phyloP scores from a whole-genome alignment of 192 early-diverging fungal species.

The Rhizoclosmatium globosum region DNA sequence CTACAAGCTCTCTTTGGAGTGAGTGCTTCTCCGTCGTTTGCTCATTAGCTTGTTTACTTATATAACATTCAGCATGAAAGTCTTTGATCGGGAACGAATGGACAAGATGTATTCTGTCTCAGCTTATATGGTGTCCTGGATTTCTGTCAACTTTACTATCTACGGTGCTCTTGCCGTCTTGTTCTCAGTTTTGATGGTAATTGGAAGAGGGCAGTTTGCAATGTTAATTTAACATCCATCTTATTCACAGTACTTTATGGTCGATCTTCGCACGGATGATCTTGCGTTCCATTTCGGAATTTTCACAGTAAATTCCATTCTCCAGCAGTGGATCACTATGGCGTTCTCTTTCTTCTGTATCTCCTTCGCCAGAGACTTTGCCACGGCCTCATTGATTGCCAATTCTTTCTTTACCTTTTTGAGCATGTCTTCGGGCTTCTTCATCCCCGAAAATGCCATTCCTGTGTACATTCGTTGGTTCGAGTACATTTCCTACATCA shows the following conservation, averaged over 20 bases:
- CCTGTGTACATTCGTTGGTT: constrained; percentile 49
- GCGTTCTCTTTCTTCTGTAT: constrained; percentile 38
- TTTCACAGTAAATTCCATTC: constrained; percentile 14
- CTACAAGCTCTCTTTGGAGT: constrained; percentile 49
- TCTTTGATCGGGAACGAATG: constrained; percentile 54
- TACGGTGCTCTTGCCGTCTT: constrained; percentile 36
- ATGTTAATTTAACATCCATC: no score
- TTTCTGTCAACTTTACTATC: constrained; percentile 45
- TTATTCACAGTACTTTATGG: constrained; percentile 44
- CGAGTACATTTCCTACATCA: constrained; percentile 38
- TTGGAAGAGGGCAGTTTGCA: background rate
- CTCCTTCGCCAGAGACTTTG: constrained; percentile 49
- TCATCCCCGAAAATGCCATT: constrained; percentile 41
- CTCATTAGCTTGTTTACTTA: background rate
- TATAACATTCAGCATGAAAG: constrained; percentile 39
- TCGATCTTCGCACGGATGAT: constrained; percentile 46
- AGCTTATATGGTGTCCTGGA: constrained; percentile 47
- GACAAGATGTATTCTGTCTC: constrained; percentile 57
- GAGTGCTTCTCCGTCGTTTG: constrained; percentile 19
- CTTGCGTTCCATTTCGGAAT: constrained; percentile 41
- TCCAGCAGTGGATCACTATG: constrained; percentile 13
- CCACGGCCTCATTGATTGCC: constrained; percentile 45
- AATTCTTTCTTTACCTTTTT: background rate
- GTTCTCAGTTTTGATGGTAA: constrained; percentile 39
- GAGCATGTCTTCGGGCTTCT: constrained; percentile 30